phyloP scores from a whole-genome alignment of 2,329 filamentous ascomycete species.

The Iodosphaeria phyllophila region DNA sequence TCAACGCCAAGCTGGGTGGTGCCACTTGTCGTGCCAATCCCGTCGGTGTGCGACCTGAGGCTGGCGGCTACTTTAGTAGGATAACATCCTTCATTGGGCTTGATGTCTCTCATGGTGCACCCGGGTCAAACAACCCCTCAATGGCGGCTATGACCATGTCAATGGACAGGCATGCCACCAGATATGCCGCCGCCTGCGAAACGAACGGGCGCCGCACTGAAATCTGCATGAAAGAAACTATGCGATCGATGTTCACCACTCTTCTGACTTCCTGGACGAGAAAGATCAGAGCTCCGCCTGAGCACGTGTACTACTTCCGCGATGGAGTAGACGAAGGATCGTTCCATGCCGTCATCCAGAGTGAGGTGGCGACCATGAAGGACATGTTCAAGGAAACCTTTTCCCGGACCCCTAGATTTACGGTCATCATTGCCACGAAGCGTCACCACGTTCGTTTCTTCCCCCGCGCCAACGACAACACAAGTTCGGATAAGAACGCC shows the following conservation, averaged over 20 bases:
- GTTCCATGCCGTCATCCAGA: conserved; percentile 58
- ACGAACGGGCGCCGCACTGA: conserved; percentile 72
- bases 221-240: conserved; percentile 51
- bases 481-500: conserved; percentile 47
- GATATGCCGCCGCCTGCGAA: conserved; percentile 63
- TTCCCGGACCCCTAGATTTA: conserved; percentile 41
- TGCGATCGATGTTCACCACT: conserved; percentile 43
- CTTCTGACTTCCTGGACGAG: conserved; percentile 47
- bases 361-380: conserved; percentile 62
- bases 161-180: conserved; percentile 48
- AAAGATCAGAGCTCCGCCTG: conserved; percentile 35
- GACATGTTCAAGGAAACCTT: conserved; percentile 26
- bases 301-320: conserved; percentile 78
- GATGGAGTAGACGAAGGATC: conserved; percentile 85
- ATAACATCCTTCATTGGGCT: conserved; percentile 76
- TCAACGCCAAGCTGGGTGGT: conserved; percentile 89
- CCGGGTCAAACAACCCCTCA: conserved; percentile 48
- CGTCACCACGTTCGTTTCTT: conserved; percentile 91
- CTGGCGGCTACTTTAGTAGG: conserved; percentile 19
- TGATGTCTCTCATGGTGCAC: conserved; percentile 72
- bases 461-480: conserved; percentile 35
- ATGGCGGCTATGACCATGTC: conserved; percentile 80
- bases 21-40: conserved; percentile 35
- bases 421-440: conserved; percentile 79
- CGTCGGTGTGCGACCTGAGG: conserved; percentile 14